Base-by-base conservation (phyloP, 306 rosid genomes). In the Astragalus glycyphyllos region DNA sequence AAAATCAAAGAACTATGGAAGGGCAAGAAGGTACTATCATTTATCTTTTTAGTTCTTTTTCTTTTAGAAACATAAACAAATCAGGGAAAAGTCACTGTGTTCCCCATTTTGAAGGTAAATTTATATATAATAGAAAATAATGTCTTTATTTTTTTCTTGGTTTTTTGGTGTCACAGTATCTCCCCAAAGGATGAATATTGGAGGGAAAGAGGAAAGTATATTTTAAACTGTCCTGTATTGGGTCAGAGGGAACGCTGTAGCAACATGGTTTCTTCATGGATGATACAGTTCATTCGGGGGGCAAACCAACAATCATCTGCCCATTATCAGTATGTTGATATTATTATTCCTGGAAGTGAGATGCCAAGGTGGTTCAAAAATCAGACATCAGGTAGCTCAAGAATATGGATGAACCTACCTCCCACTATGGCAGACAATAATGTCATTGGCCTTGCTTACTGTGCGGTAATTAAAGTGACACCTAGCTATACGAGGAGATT, bases 1-100 rank as follows among this genome's bases (percentile, higher is more conserved):
- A 66, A 7, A 10, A 11, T 72, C 14, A 17, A 45, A 32, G 59
- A 41, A 58, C 6, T 72, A 4, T 66, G 82, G 82, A 1, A 72
- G 38, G 78, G 23, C 42, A 17, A 4, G 2, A 48, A 76, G 75
- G 75, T 76, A 16, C 4, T 5, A 2, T n/a, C 15, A 29, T 7
- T 57, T 29, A 3, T 23, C 13, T 16, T 16, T 48, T 7, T 10
- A 10, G 8, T 69, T 40, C 56, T 69, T 26, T 8, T 4, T 14
- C 3, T 13, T 6, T 40, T 23, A 54, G 35, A 7, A 51, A 16
- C 12, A 29, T 34, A 34, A 6, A 34, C 38, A 34, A 34, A 34
- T 2, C 6, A 32, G 11, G 10, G 6, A 38, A 38, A 38, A 8
- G 2, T 41, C 46, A 8, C 35, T 12, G 3, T 7, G 3, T n/a